Evolutionary conservation across 495 filamentous ascomycete species (phyloP).

Genomic region (Gamarada debralockiae): DNA sequence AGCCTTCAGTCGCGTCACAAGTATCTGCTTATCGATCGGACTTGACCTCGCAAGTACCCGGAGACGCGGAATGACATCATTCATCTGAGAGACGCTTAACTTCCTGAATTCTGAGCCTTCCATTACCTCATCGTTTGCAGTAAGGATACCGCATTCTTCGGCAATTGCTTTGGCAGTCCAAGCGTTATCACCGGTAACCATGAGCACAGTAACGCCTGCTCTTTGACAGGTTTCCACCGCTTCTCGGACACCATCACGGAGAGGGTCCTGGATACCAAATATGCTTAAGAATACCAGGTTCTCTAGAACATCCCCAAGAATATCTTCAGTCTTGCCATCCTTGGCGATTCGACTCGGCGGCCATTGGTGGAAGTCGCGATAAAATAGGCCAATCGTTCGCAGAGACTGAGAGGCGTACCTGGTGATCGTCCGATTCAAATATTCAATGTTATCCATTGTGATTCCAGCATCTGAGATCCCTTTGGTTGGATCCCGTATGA

Average conservation of each 20-base stretch:
- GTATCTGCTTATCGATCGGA: constrained; percentile 80
- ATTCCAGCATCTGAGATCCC: constrained; percentile 51
- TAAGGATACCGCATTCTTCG: constrained; percentile 77
- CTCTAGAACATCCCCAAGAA: constrained; percentile 76
- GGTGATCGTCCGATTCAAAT: constrained; percentile 62
- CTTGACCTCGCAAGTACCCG: constrained; percentile 84
- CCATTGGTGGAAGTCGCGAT: constrained; percentile 87
- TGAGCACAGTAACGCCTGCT: constrained; percentile 80
- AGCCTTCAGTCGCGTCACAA: constrained; percentile 77
- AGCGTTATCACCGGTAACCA: constrained; percentile 89
- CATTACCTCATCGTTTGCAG: constrained; percentile 68
- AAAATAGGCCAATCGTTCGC: constrained; percentile 81
- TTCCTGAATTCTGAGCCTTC: constrained; percentile 83
- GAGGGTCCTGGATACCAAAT: constrained; percentile 85
- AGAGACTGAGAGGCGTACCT: constrained; percentile 84
- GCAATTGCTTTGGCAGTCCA: constrained; percentile 81
- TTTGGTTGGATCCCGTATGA: constrained; percentile 65
- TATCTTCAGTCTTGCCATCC: constrained; percentile 63
- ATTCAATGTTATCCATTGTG: constrained; percentile 52
- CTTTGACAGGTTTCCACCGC: constrained; percentile 70
- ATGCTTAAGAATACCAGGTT: constrained; percentile 77
- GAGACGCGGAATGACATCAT: constrained; percentile 66
- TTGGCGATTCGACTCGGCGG: constrained; percentile 68
- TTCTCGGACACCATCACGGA: constrained; percentile 73
- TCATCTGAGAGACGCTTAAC: constrained; percentile 65